Conservation (phyloP, 129 eudicot genomes). For the Escallonia rubra region DNA sequence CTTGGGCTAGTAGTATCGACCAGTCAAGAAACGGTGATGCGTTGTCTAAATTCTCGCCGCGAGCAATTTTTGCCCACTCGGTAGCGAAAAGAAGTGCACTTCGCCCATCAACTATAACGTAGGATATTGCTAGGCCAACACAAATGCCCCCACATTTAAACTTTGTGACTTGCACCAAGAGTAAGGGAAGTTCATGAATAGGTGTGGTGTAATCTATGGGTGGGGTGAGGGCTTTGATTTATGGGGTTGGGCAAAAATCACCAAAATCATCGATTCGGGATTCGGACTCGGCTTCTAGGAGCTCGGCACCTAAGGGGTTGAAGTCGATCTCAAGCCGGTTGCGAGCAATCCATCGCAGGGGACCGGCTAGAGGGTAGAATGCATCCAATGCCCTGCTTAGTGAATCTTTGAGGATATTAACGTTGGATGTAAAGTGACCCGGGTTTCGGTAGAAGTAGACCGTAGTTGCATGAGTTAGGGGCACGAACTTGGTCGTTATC, state of each 20-base stretch:
- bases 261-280: slow-evolving; percentile 27
- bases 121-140: slow-evolving; percentile 4
- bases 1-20: neutral
- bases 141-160: slow-evolving; percentile 18
- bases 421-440: neutral
- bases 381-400: neutral
- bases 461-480: neutral
- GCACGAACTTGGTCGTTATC: neutral
- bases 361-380: slow-evolving; percentile 7
- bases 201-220: slow-evolving; percentile 15
- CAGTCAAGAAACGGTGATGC: slow-evolving; percentile 7
- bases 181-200: slow-evolving; percentile 22
- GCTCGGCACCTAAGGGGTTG: slow-evolving; percentile 21
- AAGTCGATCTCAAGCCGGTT: slow-evolving; percentile 27
- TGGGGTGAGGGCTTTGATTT: slow-evolving; percentile 18
- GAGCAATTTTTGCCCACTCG: slow-evolving; percentile 20
- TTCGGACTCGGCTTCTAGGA: slow-evolving; percentile 24
- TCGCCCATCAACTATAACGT: slow-evolving; percentile 11
- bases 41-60: neutral
- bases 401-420: neutral
- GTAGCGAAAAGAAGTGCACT: neutral
- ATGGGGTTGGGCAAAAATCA: slow-evolving; percentile 20
- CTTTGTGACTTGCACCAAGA: slow-evolving; percentile 27
- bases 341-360: slow-evolving; percentile 15
- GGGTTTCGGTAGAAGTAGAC: neutral